Percentiles rank a stretch among this genome's conserved stretches.
These are phyloP conservation scores for Alloteropsis semialata DNA, from an alignment of 176 grass and related monocot species.

Conservation along the genomic window DNA sequence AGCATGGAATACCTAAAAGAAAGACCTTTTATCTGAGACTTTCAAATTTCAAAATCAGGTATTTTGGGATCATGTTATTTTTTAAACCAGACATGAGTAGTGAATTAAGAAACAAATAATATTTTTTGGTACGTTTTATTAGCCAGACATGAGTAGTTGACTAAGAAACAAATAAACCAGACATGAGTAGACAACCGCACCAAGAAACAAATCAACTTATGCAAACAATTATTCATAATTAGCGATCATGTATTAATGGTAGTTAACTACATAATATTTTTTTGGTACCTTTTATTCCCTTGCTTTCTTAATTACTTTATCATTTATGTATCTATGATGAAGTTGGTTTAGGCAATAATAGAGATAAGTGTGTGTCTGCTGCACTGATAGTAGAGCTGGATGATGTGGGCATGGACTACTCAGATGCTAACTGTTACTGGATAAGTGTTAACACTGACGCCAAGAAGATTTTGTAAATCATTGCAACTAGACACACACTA, in stretches of 20 bases:
- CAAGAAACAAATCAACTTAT: background rate
- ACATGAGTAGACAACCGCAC: background rate
- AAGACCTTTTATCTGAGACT: background rate
- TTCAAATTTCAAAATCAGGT: background rate
- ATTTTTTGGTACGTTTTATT: too few relatives aligned
- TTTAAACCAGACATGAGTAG: background rate
- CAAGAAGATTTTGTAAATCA: background rate
- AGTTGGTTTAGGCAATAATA: background rate
- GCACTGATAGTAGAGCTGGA: too few relatives aligned
- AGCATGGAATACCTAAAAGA: background rate
- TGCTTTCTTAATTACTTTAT: background rate
- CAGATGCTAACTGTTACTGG: background rate
- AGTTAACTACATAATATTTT: background rate
- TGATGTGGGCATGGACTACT: too few relatives aligned
- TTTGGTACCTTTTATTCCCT: background rate
- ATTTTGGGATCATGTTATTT: background rate
- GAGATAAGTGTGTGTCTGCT: background rate
- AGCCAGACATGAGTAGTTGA: too few relatives aligned
- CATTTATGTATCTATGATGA: background rate
- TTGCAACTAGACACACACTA: background rate
- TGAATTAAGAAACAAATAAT: too few relatives aligned
- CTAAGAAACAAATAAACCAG: too few relatives aligned
- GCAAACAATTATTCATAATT: background rate
- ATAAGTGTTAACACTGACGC: background rate
- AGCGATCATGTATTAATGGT: background rate